A percentile compares a stretch with the other conserved stretches of the same genome.
Conservation (phyloP, 345 rosid genomes). For the Sisymbrium irio region DNA sequence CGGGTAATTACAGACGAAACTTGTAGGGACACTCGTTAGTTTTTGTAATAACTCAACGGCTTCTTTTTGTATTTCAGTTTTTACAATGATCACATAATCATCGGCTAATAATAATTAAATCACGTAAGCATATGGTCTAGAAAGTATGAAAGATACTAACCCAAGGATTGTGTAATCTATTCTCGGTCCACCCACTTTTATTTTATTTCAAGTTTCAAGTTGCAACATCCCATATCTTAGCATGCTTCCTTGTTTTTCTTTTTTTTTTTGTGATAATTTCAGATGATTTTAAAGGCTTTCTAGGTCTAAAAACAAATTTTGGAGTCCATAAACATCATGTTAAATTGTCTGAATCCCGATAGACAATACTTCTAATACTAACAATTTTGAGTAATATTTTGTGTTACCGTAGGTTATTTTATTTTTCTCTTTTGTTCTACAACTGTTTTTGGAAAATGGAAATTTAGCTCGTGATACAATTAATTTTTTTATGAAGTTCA, state of each 20-base stretch:
- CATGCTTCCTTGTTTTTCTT: background rate
- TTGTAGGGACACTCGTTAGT: background rate
- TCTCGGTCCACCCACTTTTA: background rate
- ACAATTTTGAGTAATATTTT: too few species aligned
- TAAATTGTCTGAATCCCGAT: too few species aligned
- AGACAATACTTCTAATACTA: too few species aligned
- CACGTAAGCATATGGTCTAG: background rate
- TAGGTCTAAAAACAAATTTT: too few species aligned
- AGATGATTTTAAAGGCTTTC: too few species aligned
- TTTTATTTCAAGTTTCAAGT: background rate
- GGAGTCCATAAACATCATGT: too few species aligned
- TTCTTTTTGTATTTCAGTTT: background rate
- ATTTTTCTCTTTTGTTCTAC: background rate
- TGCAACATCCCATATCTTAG: background rate
- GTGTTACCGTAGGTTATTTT: background rate
- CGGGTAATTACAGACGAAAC: slow-evolving; percentile 9
- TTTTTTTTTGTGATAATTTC: too few species aligned
- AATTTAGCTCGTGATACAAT: background rate
- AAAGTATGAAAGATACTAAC: background rate
- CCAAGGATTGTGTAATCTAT: background rate
- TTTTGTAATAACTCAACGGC: background rate
- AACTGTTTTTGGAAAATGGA: background rate
- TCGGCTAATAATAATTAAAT: background rate
- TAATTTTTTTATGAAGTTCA: background rate
- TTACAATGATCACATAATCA: slow-evolving; percentile 1